Base-by-base conservation (phyloP, 352 stramenopile species). In the Globisporangium perplexum region DNA sequence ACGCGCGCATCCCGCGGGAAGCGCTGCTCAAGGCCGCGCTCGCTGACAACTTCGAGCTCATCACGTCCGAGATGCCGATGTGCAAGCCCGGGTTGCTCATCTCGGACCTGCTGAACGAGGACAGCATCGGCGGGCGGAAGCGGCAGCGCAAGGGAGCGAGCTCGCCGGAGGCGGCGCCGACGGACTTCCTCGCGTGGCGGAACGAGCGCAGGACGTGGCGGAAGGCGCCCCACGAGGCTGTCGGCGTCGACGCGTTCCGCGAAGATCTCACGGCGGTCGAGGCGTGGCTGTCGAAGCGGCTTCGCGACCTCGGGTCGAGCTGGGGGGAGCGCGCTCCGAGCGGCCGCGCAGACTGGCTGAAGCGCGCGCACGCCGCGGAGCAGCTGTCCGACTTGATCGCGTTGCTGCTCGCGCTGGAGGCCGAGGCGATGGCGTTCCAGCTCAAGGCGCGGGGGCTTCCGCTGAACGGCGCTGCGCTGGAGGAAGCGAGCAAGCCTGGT, bases 81-180 rank as follows among this genome's bases (percentile, higher is more conserved):
- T 81, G 76, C 1, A 90, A 88, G 59, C 73, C 82, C 7, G 77
- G 79, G 0, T 58, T 90, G n/a, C 59, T 90, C 17, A 83, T 93
- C 31, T 84, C 82, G 11, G 80, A 93, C 48, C 35, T 92, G 8
- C 45, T 86, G 11, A 88, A 89, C 41, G 82, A 89, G 30, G 71
- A 83, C 20, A 74, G 48, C 28, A 59, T 63, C 14, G 53, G 60
- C 17, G 45, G 47, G 4, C 84, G 74, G 55, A 90, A 90, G 55
- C 79, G 75, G 6, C 47, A 55, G 12, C 69, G 62, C 15, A 65
- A 42, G 20, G 24, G 30, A 77, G 75, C 55, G 87, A 90, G 50
- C 75, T 5, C 41, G 10, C n/a, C 46, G 2, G 41, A 57, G 1
- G 48, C 55, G 12, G 59, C 53, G 15, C 50, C 50, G 30, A 62